Percentiles rank a stretch among this genome's conserved stretches.
These are phyloP conservation scores for Cladophialophora chaetospira DNA, from an alignment of 2,329 filamentous ascomycete species.

Conservation along the genomic window DNA sequence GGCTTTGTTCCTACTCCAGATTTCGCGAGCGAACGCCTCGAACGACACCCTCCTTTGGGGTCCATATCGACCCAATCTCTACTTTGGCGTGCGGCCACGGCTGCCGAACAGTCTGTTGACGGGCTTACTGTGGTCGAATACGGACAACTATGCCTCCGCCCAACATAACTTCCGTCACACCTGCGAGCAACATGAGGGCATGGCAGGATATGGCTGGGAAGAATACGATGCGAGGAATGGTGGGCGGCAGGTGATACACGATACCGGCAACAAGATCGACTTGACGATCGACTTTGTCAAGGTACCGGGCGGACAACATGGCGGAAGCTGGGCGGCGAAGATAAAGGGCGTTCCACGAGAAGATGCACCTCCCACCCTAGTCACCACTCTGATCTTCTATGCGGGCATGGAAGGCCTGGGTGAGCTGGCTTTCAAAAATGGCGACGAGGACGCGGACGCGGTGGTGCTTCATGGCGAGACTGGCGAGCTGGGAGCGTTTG, in stretches of 20 bases:
- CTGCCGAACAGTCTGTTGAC: slow-evolving; percentile 78
- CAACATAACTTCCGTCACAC: slow-evolving; percentile 71
- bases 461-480: slow-evolving; percentile 73
- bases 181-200: slow-evolving; percentile 91
- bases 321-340: slow-evolving; percentile 88
- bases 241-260: slow-evolving; percentile 86
- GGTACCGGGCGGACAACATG: slow-evolving; percentile 78
- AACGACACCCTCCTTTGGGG: slow-evolving; percentile 95
- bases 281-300: slow-evolving; percentile 94
- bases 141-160: slow-evolving; percentile 66
- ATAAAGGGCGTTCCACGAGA: slow-evolving; percentile 78
- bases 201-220: slow-evolving; percentile 97
- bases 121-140: slow-evolving; percentile 84
- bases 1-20: slow-evolving; percentile 15
- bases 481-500: slow-evolving; percentile 74
- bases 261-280: slow-evolving; percentile 83
- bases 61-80: slow-evolving; percentile 89
- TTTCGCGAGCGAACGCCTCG: slow-evolving; percentile 1
- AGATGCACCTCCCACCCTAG: slow-evolving; percentile 66
- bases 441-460: slow-evolving; percentile 57
- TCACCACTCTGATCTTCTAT: slow-evolving; percentile 81
- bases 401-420: slow-evolving; percentile 76
- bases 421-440: slow-evolving; percentile 62
- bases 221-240: slow-evolving; percentile 89
- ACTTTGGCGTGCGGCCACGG: slow-evolving; percentile 85